Conservation (phyloP, 495 filamentous ascomycete species). For the Rhypophila decipiens region DNA sequence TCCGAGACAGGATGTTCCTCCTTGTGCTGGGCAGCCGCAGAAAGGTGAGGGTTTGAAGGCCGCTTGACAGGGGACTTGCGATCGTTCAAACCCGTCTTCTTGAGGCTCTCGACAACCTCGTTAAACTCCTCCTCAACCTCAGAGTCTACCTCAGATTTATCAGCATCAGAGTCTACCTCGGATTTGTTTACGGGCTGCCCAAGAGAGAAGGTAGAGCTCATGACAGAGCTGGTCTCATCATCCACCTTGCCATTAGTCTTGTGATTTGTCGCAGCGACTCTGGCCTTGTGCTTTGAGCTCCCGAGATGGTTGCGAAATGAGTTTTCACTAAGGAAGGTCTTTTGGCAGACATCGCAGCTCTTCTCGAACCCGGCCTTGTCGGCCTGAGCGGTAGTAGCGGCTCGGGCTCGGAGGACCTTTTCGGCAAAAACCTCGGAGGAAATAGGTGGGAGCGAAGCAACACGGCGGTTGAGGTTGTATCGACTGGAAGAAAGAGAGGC, state of each 20-base stretch:
- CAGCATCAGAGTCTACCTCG: conserved; percentile 45
- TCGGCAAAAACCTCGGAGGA: conserved; percentile 91
- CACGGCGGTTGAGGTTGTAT: conserved; percentile 94
- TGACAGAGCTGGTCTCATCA: conserved; percentile 76
- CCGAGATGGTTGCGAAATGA: conserved; percentile 88
- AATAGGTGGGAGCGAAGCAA: conserved; percentile 86
- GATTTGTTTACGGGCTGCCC: conserved; percentile 61
- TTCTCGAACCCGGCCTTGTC: conserved; percentile 87
- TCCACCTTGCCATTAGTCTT: conserved; percentile 31
- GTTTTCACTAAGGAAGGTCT: conserved; percentile 93
- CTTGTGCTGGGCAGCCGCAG: conserved; percentile 38
- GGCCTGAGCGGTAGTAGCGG: conserved; percentile 71
- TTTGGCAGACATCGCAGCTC: conserved; percentile 73
- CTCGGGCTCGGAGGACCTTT: conserved; percentile 91
- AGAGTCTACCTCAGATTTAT: conserved; percentile 49
- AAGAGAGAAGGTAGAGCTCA: conserved; percentile 86
- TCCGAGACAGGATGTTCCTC: conserved; percentile 30
- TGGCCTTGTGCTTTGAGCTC: conserved; percentile 83
- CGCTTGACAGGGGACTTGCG: conserved; percentile 46
- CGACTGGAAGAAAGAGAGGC: conserved; percentile 47
- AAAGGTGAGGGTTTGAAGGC: conserved; percentile 51
- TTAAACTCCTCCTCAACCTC: conserved; percentile 70
- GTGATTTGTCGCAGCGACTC: conserved; percentile 37
- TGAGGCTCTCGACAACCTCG: conserved; percentile 70
- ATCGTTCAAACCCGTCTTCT: conserved; percentile 64